These are phyloP conservation scores for Penicillium cosmopolitanum DNA, from an alignment of 495 filamentous ascomycete genomes.

Conservation along the genomic window DNA sequence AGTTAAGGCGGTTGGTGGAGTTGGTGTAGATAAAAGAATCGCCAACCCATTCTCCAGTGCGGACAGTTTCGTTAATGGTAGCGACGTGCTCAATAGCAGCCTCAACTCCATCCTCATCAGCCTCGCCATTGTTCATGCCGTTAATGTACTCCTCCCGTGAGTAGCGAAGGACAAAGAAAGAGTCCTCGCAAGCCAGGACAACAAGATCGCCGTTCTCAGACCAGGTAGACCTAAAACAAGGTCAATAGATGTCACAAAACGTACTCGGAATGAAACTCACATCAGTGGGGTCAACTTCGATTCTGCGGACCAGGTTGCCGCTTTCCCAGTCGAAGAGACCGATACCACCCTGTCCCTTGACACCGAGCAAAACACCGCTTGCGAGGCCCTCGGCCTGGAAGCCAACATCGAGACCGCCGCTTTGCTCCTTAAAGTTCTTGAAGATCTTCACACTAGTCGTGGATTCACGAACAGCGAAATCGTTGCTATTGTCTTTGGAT, in stretches of 20 bases:
- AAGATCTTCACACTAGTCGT: slow-evolving; percentile 92
- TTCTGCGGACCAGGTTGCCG: slow-evolving; percentile 84
- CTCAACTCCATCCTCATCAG: slow-evolving; percentile 96
- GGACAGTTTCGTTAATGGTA: slow-evolving; percentile 90
- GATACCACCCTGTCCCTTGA: slow-evolving; percentile 91
- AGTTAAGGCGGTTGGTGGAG: slow-evolving; percentile 94
- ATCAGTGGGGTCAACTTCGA: slow-evolving; percentile 89
- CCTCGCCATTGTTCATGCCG: slow-evolving; percentile 76
- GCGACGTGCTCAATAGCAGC: slow-evolving; percentile 95
- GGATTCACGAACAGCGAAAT: slow-evolving; percentile 96
- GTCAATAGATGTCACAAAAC: slow-evolving; percentile 14
- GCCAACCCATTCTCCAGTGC: slow-evolving; percentile 96
- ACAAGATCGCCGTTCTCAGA: slow-evolving; percentile 95
- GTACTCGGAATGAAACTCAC: slow-evolving; percentile 44
- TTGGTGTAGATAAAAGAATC: slow-evolving; percentile 99
- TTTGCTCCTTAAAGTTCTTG: slow-evolving; percentile 95
- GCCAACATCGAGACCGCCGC: slow-evolving; percentile 86
- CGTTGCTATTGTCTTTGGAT: slow-evolving; percentile 96
- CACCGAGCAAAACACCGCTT: slow-evolving; percentile 90
- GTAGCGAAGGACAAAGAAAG: slow-evolving; percentile 91
- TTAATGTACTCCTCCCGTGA: slow-evolving; percentile 84
- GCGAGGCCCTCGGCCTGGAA: slow-evolving; percentile 93
- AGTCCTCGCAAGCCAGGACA: slow-evolving; percentile 90
- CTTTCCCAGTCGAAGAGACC: slow-evolving; percentile 96
- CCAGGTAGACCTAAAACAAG: slow-evolving; percentile 81